Conservation (phyloP, 768 basidiomycete genomes). For the Boletus pseudopeckii region DNA sequence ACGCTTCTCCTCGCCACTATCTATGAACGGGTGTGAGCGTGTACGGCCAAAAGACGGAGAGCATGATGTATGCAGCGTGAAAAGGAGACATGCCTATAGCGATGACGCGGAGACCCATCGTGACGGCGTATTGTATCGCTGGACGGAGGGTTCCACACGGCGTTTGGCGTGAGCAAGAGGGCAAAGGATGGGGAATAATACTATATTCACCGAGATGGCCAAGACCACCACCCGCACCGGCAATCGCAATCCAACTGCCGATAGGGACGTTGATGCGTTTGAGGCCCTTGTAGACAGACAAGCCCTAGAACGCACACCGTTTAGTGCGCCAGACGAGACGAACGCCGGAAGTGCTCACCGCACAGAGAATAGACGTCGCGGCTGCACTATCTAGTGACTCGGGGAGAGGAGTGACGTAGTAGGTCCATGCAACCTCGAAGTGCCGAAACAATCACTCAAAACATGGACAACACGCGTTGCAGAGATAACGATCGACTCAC, state of each 20-base stretch:
- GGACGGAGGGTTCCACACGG: background rate
- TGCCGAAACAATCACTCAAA: background rate
- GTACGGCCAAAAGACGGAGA: background rate
- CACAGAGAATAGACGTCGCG: slow-evolving; percentile 45
- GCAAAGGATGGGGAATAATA: background rate
- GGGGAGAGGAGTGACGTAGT: slow-evolving; percentile 46
- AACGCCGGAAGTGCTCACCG: slow-evolving; percentile 24
- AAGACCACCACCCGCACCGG: slow-evolving; percentile 41
- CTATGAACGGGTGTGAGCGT: slow-evolving; percentile 15
- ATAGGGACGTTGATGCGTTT: slow-evolving; percentile 33
- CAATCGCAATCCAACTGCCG: slow-evolving; percentile 41
- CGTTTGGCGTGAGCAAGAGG: background rate
- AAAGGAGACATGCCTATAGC: slow-evolving; percentile 33
- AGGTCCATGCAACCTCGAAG: slow-evolving; percentile 31
- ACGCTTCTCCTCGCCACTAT: slow-evolving; percentile 42
- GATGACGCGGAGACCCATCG: slow-evolving; percentile 43
- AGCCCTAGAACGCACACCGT: slow-evolving; percentile 17
- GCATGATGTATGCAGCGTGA: background rate
- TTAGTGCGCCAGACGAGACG: background rate
- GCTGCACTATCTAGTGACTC: slow-evolving; percentile 35
- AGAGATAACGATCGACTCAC: slow-evolving; percentile 17
- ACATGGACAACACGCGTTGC: background rate
- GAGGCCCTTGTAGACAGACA: slow-evolving; percentile 48
- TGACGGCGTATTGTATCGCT: slow-evolving; percentile 46
- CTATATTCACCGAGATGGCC: slow-evolving; percentile 37